Base-by-base conservation (phyloP, 2,329 filamentous ascomycete species). In the Mycosphaerella sp. region DNA sequence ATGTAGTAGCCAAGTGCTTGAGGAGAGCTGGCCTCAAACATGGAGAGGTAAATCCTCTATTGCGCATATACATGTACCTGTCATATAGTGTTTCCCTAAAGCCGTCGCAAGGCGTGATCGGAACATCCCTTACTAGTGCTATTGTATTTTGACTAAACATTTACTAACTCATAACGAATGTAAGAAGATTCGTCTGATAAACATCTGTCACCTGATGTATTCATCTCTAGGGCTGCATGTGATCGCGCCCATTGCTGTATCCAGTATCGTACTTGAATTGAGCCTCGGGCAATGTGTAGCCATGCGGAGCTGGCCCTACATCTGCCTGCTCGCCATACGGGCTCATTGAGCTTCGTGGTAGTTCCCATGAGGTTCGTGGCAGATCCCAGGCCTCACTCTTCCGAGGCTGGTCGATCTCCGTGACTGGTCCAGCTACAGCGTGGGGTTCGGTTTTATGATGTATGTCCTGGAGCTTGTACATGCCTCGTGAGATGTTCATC, bases 381-480 rank as follows among this genome's bases (percentile, higher is more conserved):
- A 60, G 61, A 17, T 66, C 64, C 60, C 64, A 67, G 13, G 62
- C 64, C 30, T 64, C 60, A 48, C 62, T 64, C 41, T 64, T 57
- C n/a, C 61, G 60, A 14, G 53, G 45, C 10, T 47, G 49, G 2
- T 49, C 51, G 27, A 57, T 50, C 17, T 65, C 63, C 9, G 61
- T 61, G 52, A 64, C 65, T 6, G 59, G 60, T 6, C 62, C 62
- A 6, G 55, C 58, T 16, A 59, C 64, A 27, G 59, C 57, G 32
- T 58, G 52, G 5, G 57, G 56, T 25, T 58, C 52, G 12, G 42
- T 25, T 50, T 68, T 68, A 32, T 54, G 48, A 42, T 71, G 65
- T n/a, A 65, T 52, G 59, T 70, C 68, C 13, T 69, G 66, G 69
- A 80, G 72, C 13, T 69, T 70, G 61, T 81, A 81, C 4, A 65